phyloP scores from a whole-genome alignment of 345 rosid species.

The Boechera divaricarpa region DNA sequence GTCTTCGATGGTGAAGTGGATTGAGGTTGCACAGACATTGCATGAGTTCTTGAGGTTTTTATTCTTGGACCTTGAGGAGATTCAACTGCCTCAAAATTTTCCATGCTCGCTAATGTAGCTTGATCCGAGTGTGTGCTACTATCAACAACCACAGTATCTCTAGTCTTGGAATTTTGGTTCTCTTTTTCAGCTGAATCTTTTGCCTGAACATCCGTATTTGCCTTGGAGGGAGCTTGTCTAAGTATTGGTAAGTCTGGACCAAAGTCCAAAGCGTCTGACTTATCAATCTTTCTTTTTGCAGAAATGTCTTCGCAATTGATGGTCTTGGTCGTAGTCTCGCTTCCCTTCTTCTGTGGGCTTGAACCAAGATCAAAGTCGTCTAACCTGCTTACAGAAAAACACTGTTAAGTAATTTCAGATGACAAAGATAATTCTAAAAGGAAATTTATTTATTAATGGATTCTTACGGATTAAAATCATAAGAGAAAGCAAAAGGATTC shows the following conservation, averaged over 20 bases:
- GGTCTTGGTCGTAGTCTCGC: slow-evolving; percentile 44
- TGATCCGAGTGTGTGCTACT: slow-evolving; percentile 32
- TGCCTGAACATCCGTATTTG: slow-evolving; percentile 40
- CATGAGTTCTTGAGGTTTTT: slow-evolving; percentile 38
- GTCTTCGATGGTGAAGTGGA: slow-evolving; percentile 37
- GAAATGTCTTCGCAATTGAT: slow-evolving; percentile 42
- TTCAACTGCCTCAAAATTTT: slow-evolving; percentile 41
- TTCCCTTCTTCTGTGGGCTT: slow-evolving; percentile 49
- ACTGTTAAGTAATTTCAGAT: slow-evolving; percentile 36
- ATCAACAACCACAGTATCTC: slow-evolving; percentile 36
- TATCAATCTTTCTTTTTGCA: slow-evolving; percentile 38
- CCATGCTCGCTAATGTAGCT: slow-evolving; percentile 40
- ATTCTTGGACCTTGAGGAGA: slow-evolving; percentile 36
- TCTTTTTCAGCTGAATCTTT: slow-evolving; percentile 46
- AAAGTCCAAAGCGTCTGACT: slow-evolving; percentile 40
- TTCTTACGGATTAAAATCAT: slow-evolving; percentile 76
- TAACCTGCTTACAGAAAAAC: slow-evolving; percentile 53
- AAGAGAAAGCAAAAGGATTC: slow-evolving; percentile 64
- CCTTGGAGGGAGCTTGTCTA: slow-evolving; percentile 33
- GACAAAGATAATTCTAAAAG: not conserved
- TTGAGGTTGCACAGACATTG: slow-evolving; percentile 40
- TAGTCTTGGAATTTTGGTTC: slow-evolving; percentile 42
- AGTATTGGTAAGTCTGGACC: slow-evolving; percentile 23
- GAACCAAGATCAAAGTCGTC: slow-evolving; percentile 63
- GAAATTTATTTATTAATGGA: slow-evolving; percentile 18